A percentile compares a stretch with the other conserved stretches of the same genome.
These are phyloP conservation scores for Excoecaria agallocha DNA, from an alignment of 345 rosid species.

Conservation along the genomic window DNA sequence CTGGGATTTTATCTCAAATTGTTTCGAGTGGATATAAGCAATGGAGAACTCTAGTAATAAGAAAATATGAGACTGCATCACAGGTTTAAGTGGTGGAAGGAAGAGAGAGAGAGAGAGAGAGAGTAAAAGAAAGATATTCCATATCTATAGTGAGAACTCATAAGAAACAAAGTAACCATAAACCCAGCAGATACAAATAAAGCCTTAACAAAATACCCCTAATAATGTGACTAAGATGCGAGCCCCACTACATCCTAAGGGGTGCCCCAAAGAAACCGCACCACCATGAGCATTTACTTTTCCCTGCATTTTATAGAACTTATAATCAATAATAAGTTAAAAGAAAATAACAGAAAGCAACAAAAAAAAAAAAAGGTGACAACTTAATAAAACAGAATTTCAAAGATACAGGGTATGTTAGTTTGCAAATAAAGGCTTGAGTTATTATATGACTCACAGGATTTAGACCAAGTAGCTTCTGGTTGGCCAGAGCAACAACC, in stretches of 20 bases:
- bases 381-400: neutral
- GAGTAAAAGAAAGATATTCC: neutral
- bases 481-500: conserved; percentile 36
- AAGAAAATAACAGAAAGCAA: neutral
- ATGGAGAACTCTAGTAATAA: neutral
- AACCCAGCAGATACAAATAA: neutral
- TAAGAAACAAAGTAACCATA: too few species aligned
- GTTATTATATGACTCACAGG: conserved; percentile 17
- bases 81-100: neutral
- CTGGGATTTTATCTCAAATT: neutral
- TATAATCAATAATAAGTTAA: neutral
- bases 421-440: neutral
- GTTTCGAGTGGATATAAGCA: neutral
- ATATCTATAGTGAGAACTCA: too few species aligned
- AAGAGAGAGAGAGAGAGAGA: neutral
- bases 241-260: conserved; percentile 34
- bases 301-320: conserved; percentile 14
- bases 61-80: neutral
- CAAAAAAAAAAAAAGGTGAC: neutral
- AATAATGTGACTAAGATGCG: conserved; percentile 28
- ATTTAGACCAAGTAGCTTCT: conserved; percentile 28
- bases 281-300: conserved; percentile 33
- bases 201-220: conserved; percentile 22
- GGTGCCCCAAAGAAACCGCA: conserved; percentile 36
- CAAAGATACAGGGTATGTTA: neutral